Percentiles rank a stretch among this genome's conserved stretches.
Conservation (phyloP, 345 rosid species). For the Lumnitzera littorea region DNA sequence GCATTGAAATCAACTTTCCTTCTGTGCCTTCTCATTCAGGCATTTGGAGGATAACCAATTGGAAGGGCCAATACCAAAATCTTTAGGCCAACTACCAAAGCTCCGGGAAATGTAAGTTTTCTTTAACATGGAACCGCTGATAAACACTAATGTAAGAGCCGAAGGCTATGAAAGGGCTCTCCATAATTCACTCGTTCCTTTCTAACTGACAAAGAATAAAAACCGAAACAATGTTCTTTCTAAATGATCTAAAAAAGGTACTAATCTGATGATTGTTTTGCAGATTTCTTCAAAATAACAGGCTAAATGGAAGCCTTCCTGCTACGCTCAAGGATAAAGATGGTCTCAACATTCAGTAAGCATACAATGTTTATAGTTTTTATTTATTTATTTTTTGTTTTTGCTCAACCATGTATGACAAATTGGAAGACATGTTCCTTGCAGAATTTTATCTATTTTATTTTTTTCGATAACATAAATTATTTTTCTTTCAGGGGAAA, state of each 20-base stretch:
- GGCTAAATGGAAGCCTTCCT: constrained; percentile 55
- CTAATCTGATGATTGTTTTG: neutral
- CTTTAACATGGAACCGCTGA: too few relatives aligned
- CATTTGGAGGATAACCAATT: constrained; percentile 74
- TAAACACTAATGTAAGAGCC: too few relatives aligned
- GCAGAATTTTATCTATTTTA: neutral
- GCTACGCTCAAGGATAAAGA: constrained; percentile 23
- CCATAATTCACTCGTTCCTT: too few relatives aligned
- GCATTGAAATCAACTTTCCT: constrained; percentile 4
- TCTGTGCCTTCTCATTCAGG: constrained; percentile 24
- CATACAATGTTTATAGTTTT: neutral
- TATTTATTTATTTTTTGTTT: too few relatives aligned
- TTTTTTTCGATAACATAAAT: neutral
- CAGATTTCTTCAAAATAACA: constrained; percentile 71
- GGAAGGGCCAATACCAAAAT: constrained; percentile 56
- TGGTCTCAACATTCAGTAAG: constrained; percentile 55
- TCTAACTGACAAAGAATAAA: too few relatives aligned
- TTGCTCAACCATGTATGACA: too few relatives aligned
- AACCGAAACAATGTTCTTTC: too few relatives aligned
- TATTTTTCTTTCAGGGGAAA: constrained; percentile 38
- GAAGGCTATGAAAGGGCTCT: too few relatives aligned
- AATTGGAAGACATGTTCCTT: neutral
- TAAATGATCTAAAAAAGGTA: too few relatives aligned
- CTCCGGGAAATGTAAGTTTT: constrained; percentile 54
- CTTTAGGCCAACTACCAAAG: constrained; percentile 39